Conservation (phyloP, 805 yeast genomes). For the Cyberlindnera mississippiensis region DNA sequence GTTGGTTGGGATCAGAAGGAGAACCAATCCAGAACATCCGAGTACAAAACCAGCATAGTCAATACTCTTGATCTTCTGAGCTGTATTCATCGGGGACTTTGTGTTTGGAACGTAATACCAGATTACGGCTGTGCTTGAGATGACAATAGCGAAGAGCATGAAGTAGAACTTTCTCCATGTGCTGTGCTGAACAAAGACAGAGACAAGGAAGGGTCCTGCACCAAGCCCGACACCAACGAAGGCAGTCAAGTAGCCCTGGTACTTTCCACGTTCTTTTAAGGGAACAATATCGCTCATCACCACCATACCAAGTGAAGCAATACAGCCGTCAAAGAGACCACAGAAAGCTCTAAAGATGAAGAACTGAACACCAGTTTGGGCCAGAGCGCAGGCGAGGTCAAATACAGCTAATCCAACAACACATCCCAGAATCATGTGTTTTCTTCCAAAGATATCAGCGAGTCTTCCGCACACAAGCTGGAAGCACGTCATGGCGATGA, state of each 20-base stretch:
- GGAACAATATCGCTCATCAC: conserved; percentile 54
- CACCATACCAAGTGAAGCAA: conserved; percentile 47
- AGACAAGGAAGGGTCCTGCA: conserved; percentile 41
- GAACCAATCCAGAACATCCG: conserved; percentile 43
- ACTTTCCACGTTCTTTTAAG: conserved; percentile 48
- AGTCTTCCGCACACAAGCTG: conserved; percentile 53
- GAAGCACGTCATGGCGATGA: conserved; percentile 50
- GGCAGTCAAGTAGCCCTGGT: conserved; percentile 52
- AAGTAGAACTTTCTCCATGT: conserved; percentile 42
- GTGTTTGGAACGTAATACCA: conserved; percentile 39
- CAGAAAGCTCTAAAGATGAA: conserved; percentile 52
- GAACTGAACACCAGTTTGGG: conserved; percentile 45
- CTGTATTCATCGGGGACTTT: conserved; percentile 31
- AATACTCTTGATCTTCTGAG: conserved; percentile 42
- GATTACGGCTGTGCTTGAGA: conserved; percentile 44
- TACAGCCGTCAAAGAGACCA: conserved; percentile 57
- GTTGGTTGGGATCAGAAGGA: conserved; percentile 49
- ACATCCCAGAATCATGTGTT: conserved; percentile 39
- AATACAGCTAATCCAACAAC: conserved; percentile 38
- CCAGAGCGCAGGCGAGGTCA: conserved; percentile 50
- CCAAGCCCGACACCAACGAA: conserved; percentile 48
- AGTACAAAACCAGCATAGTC: conserved; percentile 52
- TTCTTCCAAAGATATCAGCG: conserved; percentile 55
- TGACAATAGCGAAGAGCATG: conserved; percentile 37
- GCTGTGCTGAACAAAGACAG: conserved; percentile 33